These are phyloP conservation scores for Funneliformis geosporum DNA, from an alignment of 192 early-diverging fungal genomes.

Conservation along the genomic window DNA sequence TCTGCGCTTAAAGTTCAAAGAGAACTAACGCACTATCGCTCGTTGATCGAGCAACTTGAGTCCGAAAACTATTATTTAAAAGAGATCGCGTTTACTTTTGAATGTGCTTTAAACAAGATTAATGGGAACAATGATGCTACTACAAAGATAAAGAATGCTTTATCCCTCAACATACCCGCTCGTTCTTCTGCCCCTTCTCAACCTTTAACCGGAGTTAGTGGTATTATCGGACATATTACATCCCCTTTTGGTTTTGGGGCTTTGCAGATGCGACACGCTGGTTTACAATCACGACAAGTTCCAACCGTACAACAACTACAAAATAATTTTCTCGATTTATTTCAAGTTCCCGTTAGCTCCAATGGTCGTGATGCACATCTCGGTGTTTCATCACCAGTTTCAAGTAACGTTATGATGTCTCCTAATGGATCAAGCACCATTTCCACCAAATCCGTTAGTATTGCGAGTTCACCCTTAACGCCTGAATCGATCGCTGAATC, in stretches of 20 bases:
- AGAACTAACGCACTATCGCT: conserved; percentile 41
- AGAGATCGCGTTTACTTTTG: conserved; percentile 47
- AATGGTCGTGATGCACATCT: background rate
- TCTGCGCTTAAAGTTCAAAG: conserved; percentile 38
- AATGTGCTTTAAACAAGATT: conserved; percentile 39
- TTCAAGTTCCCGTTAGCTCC: background rate
- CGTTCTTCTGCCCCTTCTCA: background rate
- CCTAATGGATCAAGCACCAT: background rate
- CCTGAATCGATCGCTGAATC: background rate
- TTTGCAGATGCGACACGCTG: background rate
- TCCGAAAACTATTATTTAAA: conserved; percentile 51
- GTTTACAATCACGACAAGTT: background rate
- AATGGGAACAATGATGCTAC: conserved; percentile 2
- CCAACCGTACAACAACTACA: background rate
- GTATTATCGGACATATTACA: background rate
- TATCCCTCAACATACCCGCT: background rate
- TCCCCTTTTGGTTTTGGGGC: background rate
- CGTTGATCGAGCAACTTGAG: conserved; percentile 42
- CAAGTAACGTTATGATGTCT: background rate
- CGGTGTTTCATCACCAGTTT: background rate
- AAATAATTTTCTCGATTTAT: background rate
- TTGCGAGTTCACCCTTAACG: background rate
- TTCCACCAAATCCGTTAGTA: background rate
- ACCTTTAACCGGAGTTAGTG: background rate
- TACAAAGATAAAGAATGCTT: conserved; percentile 20